Base-by-base conservation (phyloP, 345 rosid species). In the Rhizophora mangle region DNA sequence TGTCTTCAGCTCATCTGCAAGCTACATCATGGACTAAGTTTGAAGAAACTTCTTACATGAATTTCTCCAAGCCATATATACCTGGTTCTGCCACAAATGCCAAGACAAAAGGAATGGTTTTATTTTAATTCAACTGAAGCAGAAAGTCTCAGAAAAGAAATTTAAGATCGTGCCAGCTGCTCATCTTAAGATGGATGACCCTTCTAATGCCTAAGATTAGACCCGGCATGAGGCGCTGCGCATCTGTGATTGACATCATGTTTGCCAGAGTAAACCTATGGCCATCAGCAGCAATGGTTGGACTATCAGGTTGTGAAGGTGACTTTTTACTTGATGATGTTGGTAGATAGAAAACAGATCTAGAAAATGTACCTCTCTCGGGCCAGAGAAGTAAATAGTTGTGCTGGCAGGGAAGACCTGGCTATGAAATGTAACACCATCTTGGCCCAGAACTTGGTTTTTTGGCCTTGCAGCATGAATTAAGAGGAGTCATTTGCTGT, bases 381-480 rank as follows among this genome's bases (percentile, higher is more conserved):
- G 92, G 62, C 89, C 85, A 53, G 97, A 91, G 77, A 86, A 95
- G 83, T 87, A 81, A 64, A 89, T 86, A 30, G 88, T 76, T 65
- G 93, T 85, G 39, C 92, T 86, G 67, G 96, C 87, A 31, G 99
- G 96, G 96, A 75, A 88, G 86, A 72, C 96, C 97, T 3, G 99
- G 97, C 97, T 88, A 60, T 88, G 96, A 72, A 95, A 92, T 64
- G 93, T 93, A 72, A 86, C 87, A 55, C 96, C 98, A 9, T 94
- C 99, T 80, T 95, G 93, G 68, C 97, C 96, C 13, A 92, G 70
- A 62, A 89, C 89, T 85, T 91, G 97, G 39, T 96, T 97, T 77
- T 96, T 85, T 61, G 97, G 97, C 96, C 96, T 91, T 78, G 46
- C 60, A 63, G 24, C 63, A 64, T 71, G 20, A 58, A 64, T 53